Evolutionary conservation across 805 yeast genomes (phyloP), one percentile per base, ranked within the genome.

Genomic region (Wickerhamiella bombiphila): DNA sequence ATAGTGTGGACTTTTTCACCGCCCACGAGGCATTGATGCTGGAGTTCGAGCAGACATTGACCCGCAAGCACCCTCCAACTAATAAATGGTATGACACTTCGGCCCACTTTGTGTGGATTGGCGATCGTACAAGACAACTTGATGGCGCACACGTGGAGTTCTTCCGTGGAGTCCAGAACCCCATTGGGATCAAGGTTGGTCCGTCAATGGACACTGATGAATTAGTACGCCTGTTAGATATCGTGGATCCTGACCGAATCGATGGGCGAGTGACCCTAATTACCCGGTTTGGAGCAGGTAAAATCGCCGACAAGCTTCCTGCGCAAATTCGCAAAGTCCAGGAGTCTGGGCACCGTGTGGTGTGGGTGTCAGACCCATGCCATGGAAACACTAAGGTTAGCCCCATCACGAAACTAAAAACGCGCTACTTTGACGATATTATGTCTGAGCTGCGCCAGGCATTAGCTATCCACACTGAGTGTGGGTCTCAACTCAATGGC

Each of bases 61-160:
- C 67, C 13, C 50, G 67, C 17, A 32, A 46, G 30, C 41, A 52
- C 20, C 41, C 40, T 17, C 53, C 52, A 25, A 47, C 56, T 2
- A 34, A 42, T 15, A 49, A 52, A 26, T 61, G 55, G 56, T 62
- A 57, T 52, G 57, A 62, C 44, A 60, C 66, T 3, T 59, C 64
- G 4, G 61, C 65, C 2, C 66, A 62, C 37, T 62, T 62, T 44
- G 49, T 62, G 21, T 62, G 66, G 66, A 63, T 62, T 18, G 67
- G 67, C 18, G 67, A 62, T 42, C 55, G 67, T 22, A 62, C 67
- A 1, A 49, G 67, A 8, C 68, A 63, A 48, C 46, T 60, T 2
- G 58, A 61, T 35, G 65, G 67, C 14, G 67, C 68, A n/a, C 67
- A 62, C 38, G 67, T 62, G 18, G 67, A 62, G 50, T 62, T 58